Conservation (phyloP, 768 basidiomycete genomes). For the Boletus coccyginus region DNA sequence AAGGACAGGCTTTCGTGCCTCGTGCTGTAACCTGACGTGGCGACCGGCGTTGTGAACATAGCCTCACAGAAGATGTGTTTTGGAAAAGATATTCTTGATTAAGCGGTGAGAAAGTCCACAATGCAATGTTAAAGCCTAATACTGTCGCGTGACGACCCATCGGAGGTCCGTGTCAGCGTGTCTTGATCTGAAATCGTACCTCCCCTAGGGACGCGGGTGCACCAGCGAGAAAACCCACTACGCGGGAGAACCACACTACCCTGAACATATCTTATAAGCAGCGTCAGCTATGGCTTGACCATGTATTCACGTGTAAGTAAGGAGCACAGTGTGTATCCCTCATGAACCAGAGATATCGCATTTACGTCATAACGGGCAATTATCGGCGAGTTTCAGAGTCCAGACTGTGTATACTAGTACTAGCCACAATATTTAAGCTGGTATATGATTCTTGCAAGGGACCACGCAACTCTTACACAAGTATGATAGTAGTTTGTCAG, state of each 20-base stretch:
- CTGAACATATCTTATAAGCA: background rate
- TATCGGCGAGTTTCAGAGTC: conserved; percentile 1
- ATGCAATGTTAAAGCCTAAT: conserved; percentile 16
- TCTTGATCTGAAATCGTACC: background rate
- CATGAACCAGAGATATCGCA: conserved; percentile 1
- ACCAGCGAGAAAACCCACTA: background rate
- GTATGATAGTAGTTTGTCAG: conserved; percentile 1
- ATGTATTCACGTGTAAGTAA: conserved; percentile 3
- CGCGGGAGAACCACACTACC: background rate
- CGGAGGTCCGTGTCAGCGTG: background rate
- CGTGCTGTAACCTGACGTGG: background rate
- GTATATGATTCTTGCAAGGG: background rate
- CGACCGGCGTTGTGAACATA: background rate
- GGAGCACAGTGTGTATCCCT: conserved; percentile 1
- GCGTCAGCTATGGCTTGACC: background rate
- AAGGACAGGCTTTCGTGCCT: background rate
- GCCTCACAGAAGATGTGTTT: background rate
- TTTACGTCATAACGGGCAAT: conserved; percentile 19
- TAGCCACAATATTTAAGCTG: background rate
- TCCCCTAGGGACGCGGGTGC: background rate
- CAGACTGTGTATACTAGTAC: background rate
- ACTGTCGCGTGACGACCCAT: conserved; percentile 1
- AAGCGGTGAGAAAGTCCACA: conserved; percentile 20
- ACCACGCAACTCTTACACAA: conserved; percentile 1
- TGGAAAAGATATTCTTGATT: conserved; percentile 3